Evolutionary conservation across 2,329 filamentous ascomycete genomes (phyloP).

Genomic region (Amphichorda felina): DNA sequence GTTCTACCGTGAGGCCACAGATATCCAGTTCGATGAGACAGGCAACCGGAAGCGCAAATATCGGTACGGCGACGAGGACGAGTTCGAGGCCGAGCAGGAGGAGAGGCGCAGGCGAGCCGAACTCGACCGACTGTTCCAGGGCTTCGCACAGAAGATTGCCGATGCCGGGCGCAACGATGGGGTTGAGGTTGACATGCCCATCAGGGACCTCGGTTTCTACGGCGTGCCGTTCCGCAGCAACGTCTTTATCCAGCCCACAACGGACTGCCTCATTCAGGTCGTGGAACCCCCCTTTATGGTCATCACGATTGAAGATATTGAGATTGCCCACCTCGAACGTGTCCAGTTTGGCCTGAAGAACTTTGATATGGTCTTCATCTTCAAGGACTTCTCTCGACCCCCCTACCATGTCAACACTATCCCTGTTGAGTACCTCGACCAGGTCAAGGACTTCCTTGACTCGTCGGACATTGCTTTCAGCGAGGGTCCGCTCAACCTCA

Average conservation of each 20-base stretch:
- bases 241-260: constrained; percentile 90
- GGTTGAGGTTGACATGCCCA: constrained; percentile 90
- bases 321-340: constrained; percentile 90
- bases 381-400: constrained; percentile 89
- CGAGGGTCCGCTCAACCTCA: constrained; percentile 92
- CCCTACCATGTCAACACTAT: constrained; percentile 97
- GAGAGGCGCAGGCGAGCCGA: constrained; percentile 84
- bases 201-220: constrained; percentile 91
- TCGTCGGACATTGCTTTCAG: constrained; percentile 88
- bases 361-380: constrained; percentile 96
- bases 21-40: constrained; percentile 98
- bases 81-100: constrained; percentile 97
- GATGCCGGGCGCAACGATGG: constrained; percentile 87
- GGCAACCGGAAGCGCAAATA: constrained; percentile 97
- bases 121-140: constrained; percentile 90
- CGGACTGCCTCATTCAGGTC: constrained; percentile 91
- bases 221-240: constrained; percentile 94
- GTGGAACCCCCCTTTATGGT: constrained; percentile 97
- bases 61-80: constrained; percentile 93
- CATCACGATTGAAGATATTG: constrained; percentile 88
- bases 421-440: constrained; percentile 85
- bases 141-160: constrained; percentile 93
- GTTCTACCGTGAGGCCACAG: constrained; percentile 94
- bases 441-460: constrained; percentile 96
- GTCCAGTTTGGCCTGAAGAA: constrained; percentile 97